phyloP scores from a whole-genome alignment of 768 basidiomycete genomes.

The Rossbeevera mucosa region DNA sequence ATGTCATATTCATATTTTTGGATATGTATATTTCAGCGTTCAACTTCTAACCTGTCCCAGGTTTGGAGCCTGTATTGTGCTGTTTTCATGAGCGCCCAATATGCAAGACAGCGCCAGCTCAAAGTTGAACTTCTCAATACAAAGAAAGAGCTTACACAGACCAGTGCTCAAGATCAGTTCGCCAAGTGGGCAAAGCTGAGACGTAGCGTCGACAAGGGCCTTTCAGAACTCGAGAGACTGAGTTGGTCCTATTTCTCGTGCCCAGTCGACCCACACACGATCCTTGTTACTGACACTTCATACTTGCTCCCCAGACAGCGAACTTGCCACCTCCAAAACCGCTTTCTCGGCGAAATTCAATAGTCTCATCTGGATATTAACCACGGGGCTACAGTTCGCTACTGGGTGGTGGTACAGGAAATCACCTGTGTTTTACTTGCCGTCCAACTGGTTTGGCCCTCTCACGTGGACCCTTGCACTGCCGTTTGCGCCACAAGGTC shows the following conservation, averaged over 20 bases:
- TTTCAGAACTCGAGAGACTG: constrained; percentile 85
- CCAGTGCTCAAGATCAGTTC: constrained; percentile 95
- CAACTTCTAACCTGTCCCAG: constrained; percentile 36
- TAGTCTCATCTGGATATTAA: constrained; percentile 69
- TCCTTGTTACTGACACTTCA: constrained; percentile 1
- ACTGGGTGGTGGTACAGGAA: constrained; percentile 91
- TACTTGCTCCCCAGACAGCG: constrained; percentile 51
- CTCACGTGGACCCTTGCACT: constrained; percentile 84
- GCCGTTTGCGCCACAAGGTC: constrained; percentile 87
- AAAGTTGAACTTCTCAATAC: constrained; percentile 75
- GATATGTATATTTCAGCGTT: neutral
- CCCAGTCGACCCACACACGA: neutral
- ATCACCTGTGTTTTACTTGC: constrained; percentile 90
- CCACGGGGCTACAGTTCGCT: constrained; percentile 80
- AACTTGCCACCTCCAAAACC: constrained; percentile 55
- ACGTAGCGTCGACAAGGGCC: constrained; percentile 85
- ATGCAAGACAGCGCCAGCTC: constrained; percentile 60
- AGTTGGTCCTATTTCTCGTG: constrained; percentile 52
- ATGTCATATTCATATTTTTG: constrained; percentile 34
- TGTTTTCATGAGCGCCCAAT: constrained; percentile 54
- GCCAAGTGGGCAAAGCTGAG: constrained; percentile 96
- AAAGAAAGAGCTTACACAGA: constrained; percentile 82
- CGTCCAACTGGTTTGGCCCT: constrained; percentile 86
- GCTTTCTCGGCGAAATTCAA: constrained; percentile 71
- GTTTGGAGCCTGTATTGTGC: constrained; percentile 67